phyloP scores from a whole-genome alignment of 1,139 yeast genomes.

The Nadsonia starkeyi-henricii region DNA sequence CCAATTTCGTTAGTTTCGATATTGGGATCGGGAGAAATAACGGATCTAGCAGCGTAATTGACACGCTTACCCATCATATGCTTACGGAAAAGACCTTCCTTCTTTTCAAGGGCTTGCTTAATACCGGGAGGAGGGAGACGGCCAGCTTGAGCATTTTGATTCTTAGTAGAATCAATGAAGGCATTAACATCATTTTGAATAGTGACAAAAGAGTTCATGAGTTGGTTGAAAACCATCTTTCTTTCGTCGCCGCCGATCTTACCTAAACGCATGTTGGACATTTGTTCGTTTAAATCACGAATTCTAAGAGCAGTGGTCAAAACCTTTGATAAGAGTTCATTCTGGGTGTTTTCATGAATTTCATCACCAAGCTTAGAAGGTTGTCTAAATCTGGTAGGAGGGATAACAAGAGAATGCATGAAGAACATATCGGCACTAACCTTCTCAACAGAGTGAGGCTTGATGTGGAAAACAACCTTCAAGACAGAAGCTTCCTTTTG shows the following conservation, averaged over 20 bases:
- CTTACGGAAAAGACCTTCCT: slow-evolving; percentile 95
- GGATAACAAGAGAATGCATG: slow-evolving; percentile 75
- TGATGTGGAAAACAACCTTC: slow-evolving; percentile 52
- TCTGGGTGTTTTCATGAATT: slow-evolving; percentile 87
- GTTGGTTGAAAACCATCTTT: slow-evolving; percentile 65
- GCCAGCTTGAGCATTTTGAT: slow-evolving; percentile 53
- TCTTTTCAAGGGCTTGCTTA: slow-evolving; percentile 95
- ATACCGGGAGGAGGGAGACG: slow-evolving; percentile 81
- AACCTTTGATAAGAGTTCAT: slow-evolving; percentile 70
- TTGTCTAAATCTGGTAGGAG: slow-evolving; percentile 90
- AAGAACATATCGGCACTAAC: slow-evolving; percentile 83
- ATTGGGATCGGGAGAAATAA: slow-evolving; percentile 97
- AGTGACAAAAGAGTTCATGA: slow-evolving; percentile 91
- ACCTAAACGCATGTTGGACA: slow-evolving; percentile 27
- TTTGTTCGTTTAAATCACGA: slow-evolving; percentile 75
- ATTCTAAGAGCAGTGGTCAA: slow-evolving; percentile 69
- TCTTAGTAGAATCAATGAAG: slow-evolving; percentile 82
- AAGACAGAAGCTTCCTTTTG: slow-evolving; percentile 36
- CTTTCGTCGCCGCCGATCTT: slow-evolving; percentile 63
- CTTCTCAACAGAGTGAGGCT: slow-evolving; percentile 42
- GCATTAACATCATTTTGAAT: slow-evolving; percentile 92
- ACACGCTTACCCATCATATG: slow-evolving; percentile 99
- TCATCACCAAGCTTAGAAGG: slow-evolving; percentile 97
- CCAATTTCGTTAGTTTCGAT: slow-evolving; percentile 96
- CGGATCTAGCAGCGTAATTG: slow-evolving; percentile 96